phyloP scores from a whole-genome alignment of 352 stramenopile species.

The Pythium volutum region DNA sequence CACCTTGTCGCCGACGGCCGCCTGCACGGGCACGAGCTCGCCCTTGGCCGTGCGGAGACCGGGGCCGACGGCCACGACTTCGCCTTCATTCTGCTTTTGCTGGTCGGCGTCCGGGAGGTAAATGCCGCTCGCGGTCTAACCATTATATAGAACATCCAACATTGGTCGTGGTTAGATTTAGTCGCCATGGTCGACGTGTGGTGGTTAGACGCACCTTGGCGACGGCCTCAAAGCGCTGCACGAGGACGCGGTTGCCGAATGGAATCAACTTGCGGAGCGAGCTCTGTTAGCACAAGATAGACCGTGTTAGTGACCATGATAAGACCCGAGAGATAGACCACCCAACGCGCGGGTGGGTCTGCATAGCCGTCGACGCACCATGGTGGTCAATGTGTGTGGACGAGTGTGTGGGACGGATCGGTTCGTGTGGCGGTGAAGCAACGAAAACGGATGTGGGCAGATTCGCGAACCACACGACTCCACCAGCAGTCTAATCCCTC shows the following conservation, averaged over 20 bases:
- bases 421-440: constrained; percentile 25
- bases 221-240: constrained; percentile 91
- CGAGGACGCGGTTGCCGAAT: constrained; percentile 94
- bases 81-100: constrained; percentile 93
- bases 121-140: constrained; percentile 91
- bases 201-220: constrained; percentile 46
- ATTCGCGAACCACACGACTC: constrained; percentile 9
- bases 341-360: neutral
- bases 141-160: neutral
- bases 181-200: neutral
- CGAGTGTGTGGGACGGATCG: neutral
- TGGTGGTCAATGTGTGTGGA: constrained; percentile 10
- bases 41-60: constrained; percentile 89
- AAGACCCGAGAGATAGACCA: neutral
- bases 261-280: constrained; percentile 89
- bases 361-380: constrained; percentile 13
- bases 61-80: constrained; percentile 93
- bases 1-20: constrained; percentile 93
- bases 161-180: neutral
- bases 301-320: neutral
- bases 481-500: constrained; percentile 5
- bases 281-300: constrained; percentile 7
- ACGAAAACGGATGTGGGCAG: constrained; percentile 24
- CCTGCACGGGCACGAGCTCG: constrained; percentile 81
- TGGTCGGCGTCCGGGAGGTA: constrained; percentile 91